Conservation (phyloP, 2,329 filamentous ascomycete species). For the Hymenoscyphus infarciens region DNA sequence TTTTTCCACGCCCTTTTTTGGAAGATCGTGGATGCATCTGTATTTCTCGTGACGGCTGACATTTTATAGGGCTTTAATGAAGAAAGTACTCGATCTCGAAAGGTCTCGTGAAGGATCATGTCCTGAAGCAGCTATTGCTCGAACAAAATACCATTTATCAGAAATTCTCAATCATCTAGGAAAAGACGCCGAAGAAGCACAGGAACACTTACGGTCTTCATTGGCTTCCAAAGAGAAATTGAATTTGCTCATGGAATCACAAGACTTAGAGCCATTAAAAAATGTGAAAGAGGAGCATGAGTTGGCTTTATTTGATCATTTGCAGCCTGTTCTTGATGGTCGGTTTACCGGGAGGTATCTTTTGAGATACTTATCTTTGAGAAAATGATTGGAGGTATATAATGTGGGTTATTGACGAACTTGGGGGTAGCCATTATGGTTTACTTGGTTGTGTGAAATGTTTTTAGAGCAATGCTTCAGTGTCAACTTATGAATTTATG, state of each 20-base stretch:
- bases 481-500: too few species aligned
- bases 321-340: conserved; percentile 11
- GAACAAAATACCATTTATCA: background rate
- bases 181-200: background rate
- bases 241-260: background rate
- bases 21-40: background rate
- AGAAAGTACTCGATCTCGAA: too few species aligned
- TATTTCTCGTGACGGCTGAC: too few species aligned
- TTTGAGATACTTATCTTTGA: conserved; percentile 8
- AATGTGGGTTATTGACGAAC: too few species aligned
- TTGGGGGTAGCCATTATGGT: too few species aligned
- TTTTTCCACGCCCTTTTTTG: background rate
- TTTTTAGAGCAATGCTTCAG: too few species aligned
- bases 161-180: background rate
- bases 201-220: background rate
- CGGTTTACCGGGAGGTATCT: conserved; percentile 7
- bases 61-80: too few species aligned
- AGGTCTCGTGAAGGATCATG: too few species aligned
- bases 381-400: too few species aligned
- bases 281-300: conserved; percentile 11
- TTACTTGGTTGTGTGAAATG: too few species aligned
- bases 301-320: conserved; percentile 12
- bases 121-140: background rate
- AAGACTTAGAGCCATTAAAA: background rate
- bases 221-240: background rate